A percentile compares a stretch with the other conserved stretches of the same genome.
phyloP scores from a whole-genome alignment of 257 asterid genomes.

The Avicennia marina region DNA sequence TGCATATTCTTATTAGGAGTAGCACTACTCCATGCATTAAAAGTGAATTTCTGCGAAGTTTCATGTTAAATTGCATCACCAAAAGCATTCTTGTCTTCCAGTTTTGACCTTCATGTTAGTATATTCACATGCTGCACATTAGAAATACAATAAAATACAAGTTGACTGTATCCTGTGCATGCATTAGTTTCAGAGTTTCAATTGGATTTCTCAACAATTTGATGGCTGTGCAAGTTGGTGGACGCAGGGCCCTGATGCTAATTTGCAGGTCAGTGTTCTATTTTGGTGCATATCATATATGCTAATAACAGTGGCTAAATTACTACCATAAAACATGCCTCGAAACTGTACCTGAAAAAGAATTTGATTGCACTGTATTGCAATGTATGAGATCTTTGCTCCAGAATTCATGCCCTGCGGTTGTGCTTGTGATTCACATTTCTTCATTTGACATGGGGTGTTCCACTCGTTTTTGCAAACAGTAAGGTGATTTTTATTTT shows the following conservation, averaged over 20 bases:
- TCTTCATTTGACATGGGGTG: no score
- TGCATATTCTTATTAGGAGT: conserved; percentile 4
- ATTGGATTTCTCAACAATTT: conserved; percentile 69
- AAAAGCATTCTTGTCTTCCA: conserved; percentile 5
- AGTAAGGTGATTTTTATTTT: no score
- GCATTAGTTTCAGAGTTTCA: conserved; percentile 35
- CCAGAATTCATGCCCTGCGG: no score
- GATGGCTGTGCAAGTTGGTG: conserved; percentile 99
- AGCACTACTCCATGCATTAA: not conserved
- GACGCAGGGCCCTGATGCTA: conserved; percentile 97
- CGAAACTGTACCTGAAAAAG: not conserved
- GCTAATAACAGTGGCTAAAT: not conserved
- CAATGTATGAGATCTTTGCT: no score
- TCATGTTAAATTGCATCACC: not conserved
- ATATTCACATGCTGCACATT: conserved; percentile 3
- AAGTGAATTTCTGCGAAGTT: not conserved
- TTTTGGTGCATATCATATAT: not conserved
- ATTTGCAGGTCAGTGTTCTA: conserved; percentile 66
- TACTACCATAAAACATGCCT: not conserved
- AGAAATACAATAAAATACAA: not conserved
- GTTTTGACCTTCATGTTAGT: conserved; percentile 9
- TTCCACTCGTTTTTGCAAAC: no score
- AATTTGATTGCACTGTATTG: no score
- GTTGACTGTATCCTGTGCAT: conserved; percentile 25
- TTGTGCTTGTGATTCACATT: no score